These are phyloP conservation scores for Lepiota venenata DNA, from an alignment of 768 basidiomycete species.

Conservation along the genomic window DNA sequence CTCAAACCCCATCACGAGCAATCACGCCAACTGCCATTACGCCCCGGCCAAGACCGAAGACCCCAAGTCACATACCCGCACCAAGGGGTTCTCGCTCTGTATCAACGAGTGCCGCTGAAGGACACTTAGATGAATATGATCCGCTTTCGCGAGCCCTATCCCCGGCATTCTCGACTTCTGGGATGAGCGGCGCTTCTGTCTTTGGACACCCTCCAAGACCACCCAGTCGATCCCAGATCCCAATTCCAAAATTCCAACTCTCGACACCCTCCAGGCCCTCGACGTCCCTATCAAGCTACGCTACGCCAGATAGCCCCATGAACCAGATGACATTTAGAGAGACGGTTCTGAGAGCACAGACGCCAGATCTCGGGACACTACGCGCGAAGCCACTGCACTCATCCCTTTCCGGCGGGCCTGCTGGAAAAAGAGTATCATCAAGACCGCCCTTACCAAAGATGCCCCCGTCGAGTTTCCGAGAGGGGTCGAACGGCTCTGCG, in stretches of 20 bases:
- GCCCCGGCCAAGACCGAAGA: constrained; percentile 71
- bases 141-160: constrained; percentile 51
- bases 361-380: constrained; percentile 53
- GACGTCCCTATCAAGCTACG: constrained; percentile 8
- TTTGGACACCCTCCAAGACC: constrained; percentile 61
- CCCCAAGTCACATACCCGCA: constrained; percentile 75
- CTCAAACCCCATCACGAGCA: constrained; percentile 53
- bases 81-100: constrained; percentile 55
- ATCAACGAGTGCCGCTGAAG: constrained; percentile 40
- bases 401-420: constrained; percentile 45
- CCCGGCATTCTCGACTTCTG: constrained; percentile 50
- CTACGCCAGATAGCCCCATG: constrained; percentile 15
- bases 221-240: constrained; percentile 82
- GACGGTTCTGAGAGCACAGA: constrained; percentile 41
- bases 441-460: constrained; percentile 40
- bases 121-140: constrained; percentile 8
- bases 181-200: constrained; percentile 38
- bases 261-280: constrained; percentile 68
- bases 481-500: constrained; percentile 34
- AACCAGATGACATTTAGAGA: constrained; percentile 10
- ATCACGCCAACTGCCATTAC: constrained; percentile 33
- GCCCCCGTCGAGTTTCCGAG: constrained; percentile 78
- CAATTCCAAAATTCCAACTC: constrained; percentile 70
- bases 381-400: constrained; percentile 60
- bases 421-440: constrained; percentile 35